Percentiles rank a stretch among this genome's conserved stretches.
phyloP scores from a whole-genome alignment of 148 eudicot genomes.

The Cornus controversa region DNA sequence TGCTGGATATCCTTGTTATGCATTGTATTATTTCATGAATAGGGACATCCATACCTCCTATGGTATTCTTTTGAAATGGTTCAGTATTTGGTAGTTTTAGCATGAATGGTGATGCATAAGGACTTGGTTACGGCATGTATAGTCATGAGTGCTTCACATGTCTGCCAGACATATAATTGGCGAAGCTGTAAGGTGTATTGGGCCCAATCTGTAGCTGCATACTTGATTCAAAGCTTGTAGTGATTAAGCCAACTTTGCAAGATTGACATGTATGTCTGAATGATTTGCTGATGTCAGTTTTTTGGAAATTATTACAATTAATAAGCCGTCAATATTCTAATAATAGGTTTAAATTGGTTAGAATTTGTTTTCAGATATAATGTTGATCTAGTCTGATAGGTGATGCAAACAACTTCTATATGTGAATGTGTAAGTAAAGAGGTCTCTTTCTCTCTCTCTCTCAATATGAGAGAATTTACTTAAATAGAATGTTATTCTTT shows the following conservation, averaged over 20 bases:
- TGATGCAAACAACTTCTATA: too few species aligned
- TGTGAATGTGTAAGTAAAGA: too few species aligned
- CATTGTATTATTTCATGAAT: background rate
- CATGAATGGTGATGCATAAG: background rate
- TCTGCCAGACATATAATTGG: background rate
- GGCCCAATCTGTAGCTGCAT: background rate
- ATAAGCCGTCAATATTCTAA: background rate
- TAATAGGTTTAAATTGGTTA: too few species aligned
- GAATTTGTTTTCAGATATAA: too few species aligned
- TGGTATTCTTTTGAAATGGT: background rate
- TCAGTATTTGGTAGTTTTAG: background rate
- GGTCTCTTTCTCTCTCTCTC: too few species aligned
- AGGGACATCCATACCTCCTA: constrained; percentile 5
- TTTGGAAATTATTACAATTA: background rate
- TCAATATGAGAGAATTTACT: too few species aligned
- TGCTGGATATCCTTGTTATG: background rate
- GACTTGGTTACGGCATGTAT: background rate
- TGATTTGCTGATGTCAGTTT: background rate
- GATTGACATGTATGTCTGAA: background rate
- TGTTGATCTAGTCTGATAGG: too few species aligned
- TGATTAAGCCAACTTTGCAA: background rate
- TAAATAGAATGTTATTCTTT: too few species aligned
- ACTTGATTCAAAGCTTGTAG: background rate
- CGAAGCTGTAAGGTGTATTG: background rate
- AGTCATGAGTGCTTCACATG: background rate